These are phyloP conservation scores for Sclerotinia trifoliorum DNA, from an alignment of 2,329 filamentous ascomycete genomes.

Conservation along the genomic window DNA sequence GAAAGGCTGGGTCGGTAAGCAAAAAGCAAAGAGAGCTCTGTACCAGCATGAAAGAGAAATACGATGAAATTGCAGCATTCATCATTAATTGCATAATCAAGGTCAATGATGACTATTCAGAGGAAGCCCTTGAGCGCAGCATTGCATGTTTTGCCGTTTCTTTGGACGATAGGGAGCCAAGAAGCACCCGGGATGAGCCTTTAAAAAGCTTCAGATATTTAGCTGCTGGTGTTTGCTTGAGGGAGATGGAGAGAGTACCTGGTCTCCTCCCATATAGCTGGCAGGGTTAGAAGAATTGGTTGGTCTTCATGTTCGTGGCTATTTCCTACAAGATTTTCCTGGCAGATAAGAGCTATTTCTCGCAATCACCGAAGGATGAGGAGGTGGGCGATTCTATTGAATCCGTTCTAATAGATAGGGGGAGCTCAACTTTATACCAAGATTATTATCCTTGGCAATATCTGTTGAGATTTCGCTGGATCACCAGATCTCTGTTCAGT, in stretches of 20 bases:
- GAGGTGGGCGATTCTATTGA: background rate
- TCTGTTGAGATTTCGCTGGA: background rate
- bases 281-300: background rate
- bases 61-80: conserved; percentile 44
- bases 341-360: background rate
- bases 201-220: conserved; percentile 54
- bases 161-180: conserved; percentile 38
- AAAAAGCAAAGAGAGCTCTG: conserved; percentile 45
- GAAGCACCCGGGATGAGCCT: conserved; percentile 38
- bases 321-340: background rate
- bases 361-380: background rate
- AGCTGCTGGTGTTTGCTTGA: conserved; percentile 50
- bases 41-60: conserved; percentile 45
- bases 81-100: conserved; percentile 46
- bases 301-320: background rate
- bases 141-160: conserved; percentile 51
- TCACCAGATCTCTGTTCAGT: background rate
- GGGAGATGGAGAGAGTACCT: conserved; percentile 44
- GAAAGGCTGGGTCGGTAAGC: conserved; percentile 45
- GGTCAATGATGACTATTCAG: conserved; percentile 40
- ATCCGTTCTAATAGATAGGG: background rate
- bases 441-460: background rate
- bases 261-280: conserved; percentile 11
- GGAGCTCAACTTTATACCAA: background rate
- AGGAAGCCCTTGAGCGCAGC: conserved; percentile 48